Conservation (phyloP, 177 flowering plant genomes). For the Vitis hybrid region DNA sequence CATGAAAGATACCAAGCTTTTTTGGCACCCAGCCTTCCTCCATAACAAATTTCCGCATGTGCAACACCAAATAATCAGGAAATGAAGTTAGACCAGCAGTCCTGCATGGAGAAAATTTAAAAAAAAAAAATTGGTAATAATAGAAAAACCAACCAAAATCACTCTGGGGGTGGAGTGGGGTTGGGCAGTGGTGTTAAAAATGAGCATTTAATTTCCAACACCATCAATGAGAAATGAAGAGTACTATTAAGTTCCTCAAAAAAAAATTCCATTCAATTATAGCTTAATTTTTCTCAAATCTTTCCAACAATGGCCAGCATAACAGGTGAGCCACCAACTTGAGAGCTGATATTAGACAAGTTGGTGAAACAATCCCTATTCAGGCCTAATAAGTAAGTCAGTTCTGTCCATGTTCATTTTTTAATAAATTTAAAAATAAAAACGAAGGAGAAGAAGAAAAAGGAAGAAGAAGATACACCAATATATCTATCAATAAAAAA, state of each 20-base stretch:
- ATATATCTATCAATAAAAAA: neutral
- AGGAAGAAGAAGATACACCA: neutral
- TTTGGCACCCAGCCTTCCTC: conserved; percentile 99
- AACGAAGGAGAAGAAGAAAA: neutral
- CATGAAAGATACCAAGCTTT: conserved; percentile 68
- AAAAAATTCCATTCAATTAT: neutral
- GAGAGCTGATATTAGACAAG: neutral
- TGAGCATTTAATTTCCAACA: neutral
- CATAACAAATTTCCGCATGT: conserved; percentile 97
- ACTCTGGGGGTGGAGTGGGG: too few species aligned
- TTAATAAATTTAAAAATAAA: neutral
- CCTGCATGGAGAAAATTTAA: conserved; percentile 42
- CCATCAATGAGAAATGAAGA: neutral
- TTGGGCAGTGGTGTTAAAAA: too few species aligned
- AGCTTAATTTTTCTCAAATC: neutral
- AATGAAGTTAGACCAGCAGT: conserved; percentile 87
- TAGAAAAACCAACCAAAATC: too few species aligned
- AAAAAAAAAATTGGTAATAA: neutral
- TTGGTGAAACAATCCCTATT: neutral
- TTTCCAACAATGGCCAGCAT: neutral
- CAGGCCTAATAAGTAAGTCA: neutral
- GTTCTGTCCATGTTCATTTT: neutral
- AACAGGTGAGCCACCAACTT: neutral
- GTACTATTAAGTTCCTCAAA: neutral
- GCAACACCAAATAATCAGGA: conserved; percentile 94